Conservation (phyloP, 2,329 filamentous ascomycete species). For the Canariomyces notabilis region DNA sequence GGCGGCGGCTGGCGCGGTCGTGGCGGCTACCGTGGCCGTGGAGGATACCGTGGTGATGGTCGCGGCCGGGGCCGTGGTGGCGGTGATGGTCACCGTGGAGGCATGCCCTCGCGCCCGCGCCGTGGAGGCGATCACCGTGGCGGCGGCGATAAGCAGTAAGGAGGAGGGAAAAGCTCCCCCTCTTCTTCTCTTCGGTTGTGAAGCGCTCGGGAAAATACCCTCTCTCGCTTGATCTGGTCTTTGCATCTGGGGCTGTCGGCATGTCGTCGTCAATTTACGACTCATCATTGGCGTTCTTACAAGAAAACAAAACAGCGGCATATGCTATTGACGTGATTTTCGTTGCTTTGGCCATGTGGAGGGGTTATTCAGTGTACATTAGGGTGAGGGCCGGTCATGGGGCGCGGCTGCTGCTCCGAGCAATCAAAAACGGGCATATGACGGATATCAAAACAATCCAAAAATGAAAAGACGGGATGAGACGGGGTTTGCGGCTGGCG, state of each 20-base stretch:
- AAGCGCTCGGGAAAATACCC: constrained; percentile 8
- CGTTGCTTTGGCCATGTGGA: constrained; percentile 11
- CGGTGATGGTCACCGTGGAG: constrained; percentile 38
- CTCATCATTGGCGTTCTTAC: constrained; percentile 20
- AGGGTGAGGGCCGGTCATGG: background rate
- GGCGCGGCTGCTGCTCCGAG: background rate
- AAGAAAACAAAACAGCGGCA: no score
- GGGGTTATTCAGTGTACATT: constrained; percentile 1
- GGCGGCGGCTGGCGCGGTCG: constrained; percentile 34
- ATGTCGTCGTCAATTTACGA: constrained; percentile 13
- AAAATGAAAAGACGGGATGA: constrained; percentile 8
- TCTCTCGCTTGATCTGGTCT: constrained; percentile 22
- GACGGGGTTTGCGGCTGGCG: constrained; percentile 12
- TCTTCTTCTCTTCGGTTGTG: background rate
- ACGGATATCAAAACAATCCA: constrained; percentile 7
- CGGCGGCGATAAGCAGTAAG: constrained; percentile 10
- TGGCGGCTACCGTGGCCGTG: constrained; percentile 41
- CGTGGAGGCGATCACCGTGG: constrained; percentile 16
- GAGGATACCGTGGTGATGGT: constrained; percentile 44
- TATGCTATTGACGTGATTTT: constrained; percentile 17
- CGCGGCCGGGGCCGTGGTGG: constrained; percentile 32
- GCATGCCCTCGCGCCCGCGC: constrained; percentile 18
- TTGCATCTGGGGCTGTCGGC: constrained; percentile 17
- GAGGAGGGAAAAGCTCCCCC: background rate
- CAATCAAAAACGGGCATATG: constrained; percentile 7